Percentiles rank a stretch among this genome's conserved stretches.
phyloP scores from a whole-genome alignment of 768 basidiomycete species.

The Chiua virens region DNA sequence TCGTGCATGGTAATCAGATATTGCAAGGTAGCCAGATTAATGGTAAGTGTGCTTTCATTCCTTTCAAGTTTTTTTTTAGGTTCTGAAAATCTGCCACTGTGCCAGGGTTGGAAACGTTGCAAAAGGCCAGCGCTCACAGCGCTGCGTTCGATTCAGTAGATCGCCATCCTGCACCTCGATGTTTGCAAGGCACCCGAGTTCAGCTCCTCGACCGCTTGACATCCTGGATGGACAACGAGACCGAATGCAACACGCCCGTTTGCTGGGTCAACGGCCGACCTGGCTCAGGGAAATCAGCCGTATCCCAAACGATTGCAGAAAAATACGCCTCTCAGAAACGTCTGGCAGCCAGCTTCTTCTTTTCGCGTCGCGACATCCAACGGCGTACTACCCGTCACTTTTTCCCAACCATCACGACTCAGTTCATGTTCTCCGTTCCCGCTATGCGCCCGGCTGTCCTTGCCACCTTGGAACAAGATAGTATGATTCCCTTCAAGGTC shows the following conservation, averaged over 20 bases:
- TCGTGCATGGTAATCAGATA: conserved; percentile 18
- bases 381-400: conserved; percentile 21
- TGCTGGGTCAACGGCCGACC: conserved; percentile 22
- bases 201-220: conserved; percentile 7
- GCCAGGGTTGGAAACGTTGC: conserved; percentile 5
- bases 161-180: conserved; percentile 8
- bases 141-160: conserved; percentile 11
- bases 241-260: background rate
- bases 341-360: conserved; percentile 35
- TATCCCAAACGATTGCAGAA: conserved; percentile 30
- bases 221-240: conserved; percentile 6
- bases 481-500: conserved; percentile 17
- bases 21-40: conserved; percentile 1
- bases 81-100: background rate
- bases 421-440: conserved; percentile 22
- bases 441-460: conserved; percentile 12
- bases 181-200: conserved; percentile 14
- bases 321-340: conserved; percentile 9
- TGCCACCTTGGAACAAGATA: conserved; percentile 17
- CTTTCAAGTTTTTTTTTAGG: background rate
- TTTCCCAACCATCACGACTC: conserved; percentile 32
- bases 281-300: conserved; percentile 19
- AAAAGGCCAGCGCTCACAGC: conserved; percentile 10
- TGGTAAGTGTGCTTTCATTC: background rate
- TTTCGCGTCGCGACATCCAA: conserved; percentile 22